phyloP scores from a whole-genome alignment of 805 yeast genomes.

The Zygotorulaspora florentina region DNA sequence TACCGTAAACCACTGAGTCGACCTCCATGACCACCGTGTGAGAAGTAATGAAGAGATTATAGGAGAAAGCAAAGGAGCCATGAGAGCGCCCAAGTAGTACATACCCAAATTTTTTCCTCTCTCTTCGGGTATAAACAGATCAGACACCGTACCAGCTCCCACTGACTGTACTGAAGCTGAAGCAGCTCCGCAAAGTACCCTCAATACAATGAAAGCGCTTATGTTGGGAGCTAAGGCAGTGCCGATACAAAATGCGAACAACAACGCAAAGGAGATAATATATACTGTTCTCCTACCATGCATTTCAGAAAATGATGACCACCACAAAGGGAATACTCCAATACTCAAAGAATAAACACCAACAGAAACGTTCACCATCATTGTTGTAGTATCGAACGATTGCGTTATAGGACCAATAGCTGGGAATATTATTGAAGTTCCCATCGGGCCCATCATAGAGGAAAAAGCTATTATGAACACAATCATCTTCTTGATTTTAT shows the following conservation, averaged over 20 bases:
- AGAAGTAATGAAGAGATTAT: constrained; percentile 74
- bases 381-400: constrained; percentile 52
- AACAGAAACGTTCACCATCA: constrained; percentile 69
- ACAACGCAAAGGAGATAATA: constrained; percentile 58
- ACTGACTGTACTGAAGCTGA: constrained; percentile 85
- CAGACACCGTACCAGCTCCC: constrained; percentile 86
- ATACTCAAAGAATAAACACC: constrained; percentile 71
- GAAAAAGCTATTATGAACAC: constrained; percentile 67
- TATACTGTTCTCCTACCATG: constrained; percentile 75
- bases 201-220: constrained; percentile 57
- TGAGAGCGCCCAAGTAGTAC: constrained; percentile 73
- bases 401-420: constrained; percentile 58
- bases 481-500: constrained; percentile 45
- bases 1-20: constrained; percentile 81
- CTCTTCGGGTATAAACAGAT: constrained; percentile 58
- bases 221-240: constrained; percentile 62
- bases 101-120: constrained; percentile 79
- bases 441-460: constrained; percentile 84
- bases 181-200: constrained; percentile 73
- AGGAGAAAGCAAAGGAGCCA: constrained; percentile 79
- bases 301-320: constrained; percentile 75
- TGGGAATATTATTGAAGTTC: constrained; percentile 77
- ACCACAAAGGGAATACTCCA: constrained; percentile 84
- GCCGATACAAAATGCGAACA: constrained; percentile 66
- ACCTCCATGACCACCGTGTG: constrained; percentile 77